Evolutionary conservation across 495 filamentous ascomycete genomes (phyloP).

Genomic region (Aspergillus kassunensis): DNA sequence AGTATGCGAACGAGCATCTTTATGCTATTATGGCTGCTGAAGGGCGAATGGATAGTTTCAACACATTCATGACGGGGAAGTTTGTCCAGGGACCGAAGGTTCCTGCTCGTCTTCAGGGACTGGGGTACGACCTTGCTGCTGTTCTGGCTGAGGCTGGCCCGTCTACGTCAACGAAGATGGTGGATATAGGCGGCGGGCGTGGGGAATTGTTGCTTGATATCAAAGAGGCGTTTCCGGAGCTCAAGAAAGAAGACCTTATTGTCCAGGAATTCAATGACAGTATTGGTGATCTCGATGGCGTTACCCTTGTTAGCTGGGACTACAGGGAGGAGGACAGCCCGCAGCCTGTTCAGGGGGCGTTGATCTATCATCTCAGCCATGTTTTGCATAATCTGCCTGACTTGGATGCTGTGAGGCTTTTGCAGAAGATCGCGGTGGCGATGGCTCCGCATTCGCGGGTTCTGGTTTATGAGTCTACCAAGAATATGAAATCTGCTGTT

Average conservation of each 20-base stretch:
- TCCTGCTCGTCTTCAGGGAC: constrained; percentile 23
- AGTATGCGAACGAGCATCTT: constrained; percentile 28
- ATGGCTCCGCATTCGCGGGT: constrained; percentile 46
- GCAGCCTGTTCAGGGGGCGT: constrained; percentile 36
- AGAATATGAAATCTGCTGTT: constrained; percentile 30
- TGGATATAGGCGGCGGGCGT: constrained; percentile 52
- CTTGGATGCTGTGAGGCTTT: constrained; percentile 32
- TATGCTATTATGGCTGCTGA: constrained; percentile 36
- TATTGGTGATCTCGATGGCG: constrained; percentile 23
- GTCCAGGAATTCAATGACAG: constrained; percentile 44
- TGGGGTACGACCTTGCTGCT: constrained; percentile 28
- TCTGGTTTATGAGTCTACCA: constrained; percentile 34
- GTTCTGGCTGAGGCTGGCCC: not conserved
- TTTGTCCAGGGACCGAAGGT: constrained; percentile 29
- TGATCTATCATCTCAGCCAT: constrained; percentile 41
- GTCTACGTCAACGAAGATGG: constrained; percentile 30
- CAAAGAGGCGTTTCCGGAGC: constrained; percentile 34
- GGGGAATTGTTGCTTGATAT: constrained; percentile 50
- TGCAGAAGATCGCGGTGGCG: constrained; percentile 36
- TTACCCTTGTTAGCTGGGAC: constrained; percentile 34
- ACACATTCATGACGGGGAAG: constrained; percentile 40
- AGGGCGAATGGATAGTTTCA: constrained; percentile 41
- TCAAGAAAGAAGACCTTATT: constrained; percentile 31
- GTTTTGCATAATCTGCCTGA: constrained; percentile 44
- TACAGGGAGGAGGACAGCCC: constrained; percentile 24